Base-by-base conservation (phyloP, 2,329 filamentous ascomycete genomes). In the Scedosporium boydii region DNA sequence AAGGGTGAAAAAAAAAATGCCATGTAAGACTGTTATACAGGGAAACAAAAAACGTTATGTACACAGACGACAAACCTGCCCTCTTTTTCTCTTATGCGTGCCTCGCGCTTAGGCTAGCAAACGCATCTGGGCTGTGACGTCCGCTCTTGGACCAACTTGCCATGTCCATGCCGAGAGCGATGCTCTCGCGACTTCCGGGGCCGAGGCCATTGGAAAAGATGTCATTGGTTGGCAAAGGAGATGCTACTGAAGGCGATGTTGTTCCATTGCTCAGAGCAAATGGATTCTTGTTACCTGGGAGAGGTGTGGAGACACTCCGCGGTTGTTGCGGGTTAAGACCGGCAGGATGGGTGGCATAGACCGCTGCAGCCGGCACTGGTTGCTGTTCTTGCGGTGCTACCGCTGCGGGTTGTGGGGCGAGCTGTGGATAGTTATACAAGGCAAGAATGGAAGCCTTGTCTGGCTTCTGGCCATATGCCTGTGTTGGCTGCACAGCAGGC, bases 361-460 rank as follows among this genome's bases (percentile, higher is more conserved):
- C 34, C 12, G 48, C 46, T 6, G 29, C 27, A 16, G 27, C 18
- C 21, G 21, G 12, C 12, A 23, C 29, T 12, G 9, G n/a, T 16
- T 59, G 68, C 27, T 69, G 68, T 6, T 66, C 66, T 58, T 66
- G 63, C 41, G 68, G 65, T 5, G 67, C 65, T 57, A 68, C 70
- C 58, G 70, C n/a, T 34, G 27, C 60, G 23, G 63, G 62, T 57
- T 66, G 65, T 3, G 65, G 62, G 4, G 63, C 65, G 29, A 66
- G 61, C 58, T 63, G 63, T 42, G 83, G 79, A 46, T 87, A 82
- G 70, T 84, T 86, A 73, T 90, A 93, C 10, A 95, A 74, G 5
- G 90, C 87, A 72, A 93, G 78, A 64, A 95, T 93, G 4, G 87
- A 87, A 3, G 83, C 84, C 66, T 89, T 93, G 68, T 91, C 85